Percentiles rank a stretch among this genome's conserved stretches.
Conservation (phyloP, 1,139 yeast genomes). For the Saccharomyces hybrid region DNA sequence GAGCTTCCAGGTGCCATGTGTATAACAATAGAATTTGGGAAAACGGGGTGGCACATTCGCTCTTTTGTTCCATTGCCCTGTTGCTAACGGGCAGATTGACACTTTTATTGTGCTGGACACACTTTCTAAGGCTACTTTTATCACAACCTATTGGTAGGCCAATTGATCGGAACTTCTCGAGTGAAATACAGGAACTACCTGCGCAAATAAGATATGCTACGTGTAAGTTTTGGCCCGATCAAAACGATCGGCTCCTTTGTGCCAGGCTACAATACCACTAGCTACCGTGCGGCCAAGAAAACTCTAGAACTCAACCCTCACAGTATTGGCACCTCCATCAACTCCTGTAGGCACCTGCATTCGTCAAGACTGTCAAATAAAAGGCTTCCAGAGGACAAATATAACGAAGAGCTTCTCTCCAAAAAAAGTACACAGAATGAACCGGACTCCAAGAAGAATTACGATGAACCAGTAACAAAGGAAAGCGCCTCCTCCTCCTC, state of each 20-base stretch:
- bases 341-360: not conserved
- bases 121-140: too few relatives aligned
- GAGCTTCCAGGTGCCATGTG: not conserved
- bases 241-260: not conserved
- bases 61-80: not conserved
- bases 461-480: not conserved
- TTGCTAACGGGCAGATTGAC: not conserved
- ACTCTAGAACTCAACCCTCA: not conserved
- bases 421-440: not conserved
- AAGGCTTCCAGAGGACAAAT: not conserved
- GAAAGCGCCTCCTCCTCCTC: conserved; percentile 1
- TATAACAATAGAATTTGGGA: not conserved
- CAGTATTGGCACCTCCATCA: not conserved
- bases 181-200: too few relatives aligned
- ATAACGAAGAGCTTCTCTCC: not conserved
- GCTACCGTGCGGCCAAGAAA: not conserved
- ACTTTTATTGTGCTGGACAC: not conserved
- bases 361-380: not conserved
- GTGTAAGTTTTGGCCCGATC: not conserved
- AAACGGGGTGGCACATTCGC: not conserved
- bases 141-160: too few relatives aligned
- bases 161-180: too few relatives aligned
- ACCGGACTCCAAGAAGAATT: not conserved
- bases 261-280: not conserved
- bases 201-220: not conserved